Percentiles rank a stretch among this genome's conserved stretches.
phyloP scores from a whole-genome alignment of 768 basidiomycete species.

The Serendipita sp. region DNA sequence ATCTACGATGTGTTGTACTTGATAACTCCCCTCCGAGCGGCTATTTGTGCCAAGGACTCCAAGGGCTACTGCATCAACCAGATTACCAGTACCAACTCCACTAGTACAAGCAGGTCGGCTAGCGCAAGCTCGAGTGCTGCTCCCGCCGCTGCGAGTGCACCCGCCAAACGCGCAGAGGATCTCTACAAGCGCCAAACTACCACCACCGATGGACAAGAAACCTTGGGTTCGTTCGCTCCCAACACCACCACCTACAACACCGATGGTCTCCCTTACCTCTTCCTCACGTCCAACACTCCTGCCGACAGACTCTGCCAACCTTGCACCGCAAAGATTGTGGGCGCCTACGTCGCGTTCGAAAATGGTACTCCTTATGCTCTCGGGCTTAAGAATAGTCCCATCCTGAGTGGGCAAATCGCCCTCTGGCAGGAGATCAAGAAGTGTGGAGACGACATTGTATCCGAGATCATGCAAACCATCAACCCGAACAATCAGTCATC shows the following conservation, averaged over 20 bases:
- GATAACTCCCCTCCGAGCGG: conserved; percentile 42
- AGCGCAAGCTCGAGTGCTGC: conserved; percentile 15
- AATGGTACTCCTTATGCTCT: conserved; percentile 53
- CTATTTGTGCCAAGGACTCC: conserved; percentile 66
- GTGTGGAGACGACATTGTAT: conserved; percentile 62
- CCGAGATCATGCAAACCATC: conserved; percentile 27
- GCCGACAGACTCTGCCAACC: conserved; percentile 51
- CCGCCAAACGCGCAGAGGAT: conserved; percentile 25
- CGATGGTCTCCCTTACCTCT: conserved; percentile 53
- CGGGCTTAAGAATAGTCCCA: conserved; percentile 35
- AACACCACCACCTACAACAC: conserved; percentile 33
- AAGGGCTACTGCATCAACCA: conserved; percentile 52
- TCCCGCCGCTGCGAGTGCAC: conserved; percentile 20
- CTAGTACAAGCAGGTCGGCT: conserved; percentile 3
- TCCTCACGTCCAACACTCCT: conserved; percentile 39
- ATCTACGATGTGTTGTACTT: conserved; percentile 72
- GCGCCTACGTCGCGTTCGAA: conserved; percentile 64
- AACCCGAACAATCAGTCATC: no score
- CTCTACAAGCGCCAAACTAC: not conserved
- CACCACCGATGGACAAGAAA: conserved; percentile 10
- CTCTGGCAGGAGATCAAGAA: conserved; percentile 50
- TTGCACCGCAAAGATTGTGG: conserved; percentile 66
- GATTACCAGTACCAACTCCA: conserved; percentile 14
- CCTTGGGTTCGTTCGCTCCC: conserved; percentile 17
- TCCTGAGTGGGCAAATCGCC: conserved; percentile 46